A percentile compares a stretch with the other conserved stretches of the same genome.
phyloP scores from a whole-genome alignment of 2,329 filamentous ascomycete species.

The Aspergillus carbonarius region DNA sequence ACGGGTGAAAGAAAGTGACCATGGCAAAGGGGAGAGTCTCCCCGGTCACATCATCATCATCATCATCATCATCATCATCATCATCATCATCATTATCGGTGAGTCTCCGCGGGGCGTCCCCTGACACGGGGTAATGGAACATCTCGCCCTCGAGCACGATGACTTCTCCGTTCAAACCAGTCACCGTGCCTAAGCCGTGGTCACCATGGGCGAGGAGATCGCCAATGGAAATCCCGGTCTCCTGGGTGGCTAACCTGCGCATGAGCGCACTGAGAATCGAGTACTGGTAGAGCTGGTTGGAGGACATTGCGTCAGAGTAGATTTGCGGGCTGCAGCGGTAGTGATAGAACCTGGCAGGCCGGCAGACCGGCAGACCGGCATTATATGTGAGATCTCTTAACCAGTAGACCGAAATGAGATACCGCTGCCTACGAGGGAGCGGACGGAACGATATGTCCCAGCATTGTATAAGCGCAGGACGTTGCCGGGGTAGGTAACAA shows the following conservation, averaged over 20 bases:
- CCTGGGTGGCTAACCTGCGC: constrained; percentile 42
- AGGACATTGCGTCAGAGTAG: no score
- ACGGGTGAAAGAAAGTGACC: constrained; percentile 30
- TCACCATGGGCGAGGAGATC: constrained; percentile 41
- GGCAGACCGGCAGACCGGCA: no score
- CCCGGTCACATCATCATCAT: constrained; percentile 35
- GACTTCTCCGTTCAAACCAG: constrained; percentile 46
- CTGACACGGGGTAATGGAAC: constrained; percentile 37
- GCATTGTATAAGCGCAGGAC: no score
- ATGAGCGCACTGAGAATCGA: constrained; percentile 47
- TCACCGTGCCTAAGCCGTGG: constrained; percentile 47
- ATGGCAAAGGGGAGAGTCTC: constrained; percentile 44
- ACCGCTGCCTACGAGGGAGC: no score
- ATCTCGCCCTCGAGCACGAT: constrained; percentile 43
- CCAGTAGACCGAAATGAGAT: no score
- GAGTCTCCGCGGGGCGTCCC: neutral
- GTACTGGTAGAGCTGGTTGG: constrained; percentile 35
- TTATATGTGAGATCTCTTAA: no score
- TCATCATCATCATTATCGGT: constrained; percentile 37
- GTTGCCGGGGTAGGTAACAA: no score
- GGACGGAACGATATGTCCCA: no score
- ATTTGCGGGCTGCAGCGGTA: no score
- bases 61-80: constrained; percentile 35
- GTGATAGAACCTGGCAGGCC: no score
- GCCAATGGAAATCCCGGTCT: constrained; percentile 41